These are phyloP conservation scores for Saitozyma sp. DNA, from an alignment of 768 basidiomycete genomes.

Conservation along the genomic window DNA sequence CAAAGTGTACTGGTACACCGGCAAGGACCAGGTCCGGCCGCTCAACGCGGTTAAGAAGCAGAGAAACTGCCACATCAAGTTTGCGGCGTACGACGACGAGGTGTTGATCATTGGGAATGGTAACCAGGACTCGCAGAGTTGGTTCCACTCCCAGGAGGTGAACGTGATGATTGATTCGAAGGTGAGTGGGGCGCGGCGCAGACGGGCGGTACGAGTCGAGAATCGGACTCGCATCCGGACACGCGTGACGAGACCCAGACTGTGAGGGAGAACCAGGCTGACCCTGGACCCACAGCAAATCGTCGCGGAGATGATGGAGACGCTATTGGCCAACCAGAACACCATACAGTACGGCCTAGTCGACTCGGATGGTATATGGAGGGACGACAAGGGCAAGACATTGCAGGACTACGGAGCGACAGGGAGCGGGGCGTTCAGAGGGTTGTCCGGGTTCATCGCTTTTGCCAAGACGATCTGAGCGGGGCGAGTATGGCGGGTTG, in stretches of 20 bases:
- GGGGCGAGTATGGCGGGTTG: too few relatives aligned
- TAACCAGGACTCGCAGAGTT: slow-evolving; percentile 59
- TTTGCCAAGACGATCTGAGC: slow-evolving; percentile 46
- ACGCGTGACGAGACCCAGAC: too few relatives aligned
- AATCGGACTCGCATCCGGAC: too few relatives aligned
- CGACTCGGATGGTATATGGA: slow-evolving; percentile 62
- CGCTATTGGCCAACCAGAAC: slow-evolving; percentile 54
- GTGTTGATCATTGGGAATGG: slow-evolving; percentile 70
- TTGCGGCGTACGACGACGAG: slow-evolving; percentile 67
- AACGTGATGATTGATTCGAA: slow-evolving; percentile 66
- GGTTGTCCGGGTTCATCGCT: slow-evolving; percentile 44
- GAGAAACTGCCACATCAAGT: slow-evolving; percentile 72
- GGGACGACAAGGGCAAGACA: slow-evolving; percentile 58
- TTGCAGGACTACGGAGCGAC: slow-evolving; percentile 49
- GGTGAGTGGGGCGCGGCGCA: too few relatives aligned
- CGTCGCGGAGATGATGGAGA: slow-evolving; percentile 62
- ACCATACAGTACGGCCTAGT: slow-evolving; percentile 60
- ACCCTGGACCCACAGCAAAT: slow-evolving; percentile 43
- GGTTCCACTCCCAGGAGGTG: slow-evolving; percentile 68
- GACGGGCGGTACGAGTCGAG: too few relatives aligned
- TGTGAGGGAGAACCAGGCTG: too few relatives aligned
- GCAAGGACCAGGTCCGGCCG: slow-evolving; percentile 67
- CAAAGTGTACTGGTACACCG: slow-evolving; percentile 57
- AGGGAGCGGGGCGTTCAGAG: slow-evolving; percentile 41
- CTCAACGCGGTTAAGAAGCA: slow-evolving; percentile 67